Conservation (phyloP, 2,329 filamentous ascomycete species). For the Colletotrichum cuscutae region DNA sequence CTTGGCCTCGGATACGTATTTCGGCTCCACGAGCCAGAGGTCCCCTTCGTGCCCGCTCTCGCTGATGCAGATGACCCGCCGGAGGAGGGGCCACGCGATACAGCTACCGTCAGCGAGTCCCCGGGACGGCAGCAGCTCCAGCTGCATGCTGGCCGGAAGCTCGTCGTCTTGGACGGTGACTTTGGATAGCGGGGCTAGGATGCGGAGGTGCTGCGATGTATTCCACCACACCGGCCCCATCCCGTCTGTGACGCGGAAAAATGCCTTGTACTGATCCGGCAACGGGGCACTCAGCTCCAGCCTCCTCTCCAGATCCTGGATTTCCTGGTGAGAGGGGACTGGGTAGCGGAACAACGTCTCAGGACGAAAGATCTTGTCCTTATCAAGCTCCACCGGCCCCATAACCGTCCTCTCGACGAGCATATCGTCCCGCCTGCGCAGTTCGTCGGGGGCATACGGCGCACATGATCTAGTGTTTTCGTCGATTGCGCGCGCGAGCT, state of each 20-base stretch:
- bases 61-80: not conserved
- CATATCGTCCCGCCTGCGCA: not conserved
- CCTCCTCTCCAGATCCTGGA: not conserved
- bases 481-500: conserved; percentile 6
- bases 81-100: not conserved
- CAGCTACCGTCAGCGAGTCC: not conserved
- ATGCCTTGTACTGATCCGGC: conserved; percentile 8
- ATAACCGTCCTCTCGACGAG: not conserved
- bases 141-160: not conserved
- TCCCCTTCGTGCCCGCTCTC: not conserved
- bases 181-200: not conserved
- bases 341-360: not conserved
- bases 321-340: not conserved
- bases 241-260: conserved; percentile 7
- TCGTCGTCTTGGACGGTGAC: not conserved
- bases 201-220: not conserved
- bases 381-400: not conserved
- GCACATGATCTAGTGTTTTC: not conserved
- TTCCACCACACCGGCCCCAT: conserved; percentile 13
- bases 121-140: not conserved
- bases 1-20: not conserved
- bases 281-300: not conserved
- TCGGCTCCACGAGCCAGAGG: conserved; percentile 4
- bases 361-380: conserved; percentile 5
- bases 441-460: not conserved